Percentiles rank a stretch among this genome's conserved stretches.
Evolutionary conservation across 1,284 basidiomycete species (phyloP).

Genomic region (Malassezia globosa): DNA sequence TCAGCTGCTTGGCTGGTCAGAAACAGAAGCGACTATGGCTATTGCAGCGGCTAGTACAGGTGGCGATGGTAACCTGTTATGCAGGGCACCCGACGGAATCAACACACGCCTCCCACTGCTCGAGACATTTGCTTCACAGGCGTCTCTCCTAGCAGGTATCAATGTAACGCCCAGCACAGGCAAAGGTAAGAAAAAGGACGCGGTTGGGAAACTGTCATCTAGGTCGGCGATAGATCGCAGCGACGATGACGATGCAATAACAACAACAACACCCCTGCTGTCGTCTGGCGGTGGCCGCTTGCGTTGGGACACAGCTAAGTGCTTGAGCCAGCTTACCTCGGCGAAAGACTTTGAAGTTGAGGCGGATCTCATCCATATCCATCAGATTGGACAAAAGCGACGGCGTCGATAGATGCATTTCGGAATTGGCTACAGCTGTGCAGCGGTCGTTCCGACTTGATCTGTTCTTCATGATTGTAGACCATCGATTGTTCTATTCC

Average conservation of each 20-base stretch:
- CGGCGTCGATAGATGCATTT: constrained; percentile 15
- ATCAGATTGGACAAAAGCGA: constrained; percentile 43
- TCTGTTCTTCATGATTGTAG: too few relatives aligned
- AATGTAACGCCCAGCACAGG: constrained; percentile 2
- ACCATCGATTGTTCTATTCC: too few relatives aligned
- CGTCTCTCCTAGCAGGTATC: constrained; percentile 13
- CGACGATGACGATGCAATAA: constrained; percentile 23
- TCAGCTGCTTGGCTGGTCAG: constrained; percentile 14
- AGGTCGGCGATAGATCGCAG: constrained; percentile 6
- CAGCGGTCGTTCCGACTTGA: too few relatives aligned
- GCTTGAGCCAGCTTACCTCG: constrained; percentile 37
- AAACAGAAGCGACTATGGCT: constrained; percentile 6
- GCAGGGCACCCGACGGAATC: constrained; percentile 3
- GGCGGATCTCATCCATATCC: constrained; percentile 43
- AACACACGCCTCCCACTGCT: constrained; percentile 2
- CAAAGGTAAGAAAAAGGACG: constrained; percentile 16
- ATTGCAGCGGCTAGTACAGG: constrained; percentile 6
- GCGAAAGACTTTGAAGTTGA: constrained; percentile 46
- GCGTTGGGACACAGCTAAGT: constrained; percentile 43
- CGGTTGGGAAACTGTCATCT: not conserved
- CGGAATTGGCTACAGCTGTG: too few relatives aligned
- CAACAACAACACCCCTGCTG: constrained; percentile 24
- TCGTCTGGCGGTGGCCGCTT: constrained; percentile 33
- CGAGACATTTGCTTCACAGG: constrained; percentile 3
- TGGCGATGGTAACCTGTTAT: not conserved